Conservation (phyloP, 2,329 filamentous ascomycete genomes). For the Botrytis squamosa region DNA sequence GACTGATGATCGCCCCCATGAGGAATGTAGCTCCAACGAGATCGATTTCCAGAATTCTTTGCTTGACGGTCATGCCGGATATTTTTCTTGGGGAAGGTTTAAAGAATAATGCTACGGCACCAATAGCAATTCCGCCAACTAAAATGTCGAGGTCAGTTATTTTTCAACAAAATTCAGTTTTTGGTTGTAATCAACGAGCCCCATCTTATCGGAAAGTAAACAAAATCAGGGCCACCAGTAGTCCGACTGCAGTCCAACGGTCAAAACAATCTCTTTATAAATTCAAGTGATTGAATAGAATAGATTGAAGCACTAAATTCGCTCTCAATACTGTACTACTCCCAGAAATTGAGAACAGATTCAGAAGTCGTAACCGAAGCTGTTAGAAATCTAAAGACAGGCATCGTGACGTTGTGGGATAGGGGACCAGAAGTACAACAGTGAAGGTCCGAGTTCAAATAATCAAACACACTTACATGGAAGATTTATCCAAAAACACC, state of each 20-base stretch:
- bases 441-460: neutral
- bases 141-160: conserved; percentile 38
- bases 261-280: neutral
- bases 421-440: neutral
- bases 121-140: conserved; percentile 43
- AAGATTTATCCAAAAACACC: conserved; percentile 43
- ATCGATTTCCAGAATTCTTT: conserved; percentile 49
- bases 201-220: neutral
- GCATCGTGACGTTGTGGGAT: neutral
- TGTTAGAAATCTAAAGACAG: neutral
- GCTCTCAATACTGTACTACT: neutral
- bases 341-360: neutral
- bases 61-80: conserved; percentile 37
- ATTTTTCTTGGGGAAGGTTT: conserved; percentile 41
- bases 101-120: conserved; percentile 46
- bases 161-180: neutral
- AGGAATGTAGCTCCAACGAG: conserved; percentile 47
- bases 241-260: neutral
- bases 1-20: conserved; percentile 46
- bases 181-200: conserved; percentile 25
- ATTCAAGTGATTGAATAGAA: neutral
- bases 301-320: neutral
- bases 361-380: neutral
- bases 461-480: conserved; percentile 26
- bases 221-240: neutral